These are phyloP conservation scores for Silene vulgaris DNA, from an alignment of 179 eudicot species.

Conservation along the genomic window DNA sequence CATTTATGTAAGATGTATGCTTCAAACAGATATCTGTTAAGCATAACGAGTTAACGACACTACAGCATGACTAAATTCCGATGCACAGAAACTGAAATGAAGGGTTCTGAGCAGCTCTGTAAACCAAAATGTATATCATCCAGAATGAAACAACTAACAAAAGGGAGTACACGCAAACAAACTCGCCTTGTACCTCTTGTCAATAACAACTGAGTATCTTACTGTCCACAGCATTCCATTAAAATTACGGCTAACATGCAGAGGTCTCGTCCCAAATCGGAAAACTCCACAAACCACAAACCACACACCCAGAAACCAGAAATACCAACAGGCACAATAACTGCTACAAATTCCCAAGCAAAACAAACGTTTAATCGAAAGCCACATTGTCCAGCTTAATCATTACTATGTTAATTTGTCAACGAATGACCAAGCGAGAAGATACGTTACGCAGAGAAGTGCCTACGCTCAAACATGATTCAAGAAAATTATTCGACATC, in stretches of 20 bases:
- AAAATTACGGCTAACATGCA: not conserved
- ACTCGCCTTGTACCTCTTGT: not conserved
- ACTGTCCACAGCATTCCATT: not conserved
- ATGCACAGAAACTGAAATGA: not conserved
- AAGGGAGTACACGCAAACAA: not conserved
- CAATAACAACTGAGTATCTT: not conserved
- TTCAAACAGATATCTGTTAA: not conserved
- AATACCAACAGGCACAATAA: not conserved
- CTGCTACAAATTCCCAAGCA: not conserved
- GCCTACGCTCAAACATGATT: not conserved
- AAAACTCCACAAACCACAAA: too few species aligned
- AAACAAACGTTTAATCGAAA: not conserved
- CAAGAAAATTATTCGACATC: too few species aligned
- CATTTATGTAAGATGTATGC: not conserved
- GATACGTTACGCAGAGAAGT: too few species aligned
- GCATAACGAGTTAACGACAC: not conserved
- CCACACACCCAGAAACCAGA: not conserved
- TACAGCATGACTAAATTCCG: not conserved
- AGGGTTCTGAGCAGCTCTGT: not conserved
- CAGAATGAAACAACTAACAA: not conserved
- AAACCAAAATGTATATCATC: not conserved
- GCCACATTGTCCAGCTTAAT: not conserved
- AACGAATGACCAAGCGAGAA: too few species aligned
- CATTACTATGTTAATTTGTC: too few species aligned
- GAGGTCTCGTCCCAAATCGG: too few species aligned